These are phyloP conservation scores for Fusarium paranaense DNA, from an alignment of 2,329 filamentous ascomycete species.

Conservation along the genomic window DNA sequence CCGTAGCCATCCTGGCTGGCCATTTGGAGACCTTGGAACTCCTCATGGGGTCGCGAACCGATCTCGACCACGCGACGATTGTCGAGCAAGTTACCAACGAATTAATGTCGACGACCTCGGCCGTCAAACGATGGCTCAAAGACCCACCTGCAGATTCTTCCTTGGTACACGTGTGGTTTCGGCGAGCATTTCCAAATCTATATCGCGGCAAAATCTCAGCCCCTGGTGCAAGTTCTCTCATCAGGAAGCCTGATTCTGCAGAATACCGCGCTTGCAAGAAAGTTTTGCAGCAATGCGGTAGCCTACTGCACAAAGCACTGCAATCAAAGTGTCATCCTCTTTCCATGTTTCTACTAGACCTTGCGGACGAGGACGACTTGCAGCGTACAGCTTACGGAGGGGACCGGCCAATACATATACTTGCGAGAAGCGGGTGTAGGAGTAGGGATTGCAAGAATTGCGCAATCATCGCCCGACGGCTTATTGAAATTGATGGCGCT, in stretches of 20 bases:
- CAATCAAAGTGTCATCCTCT: background rate
- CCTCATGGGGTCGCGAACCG: background rate
- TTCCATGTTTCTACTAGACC: background rate
- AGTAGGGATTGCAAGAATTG: background rate
- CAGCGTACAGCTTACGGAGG: background rate
- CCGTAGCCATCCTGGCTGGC: background rate
- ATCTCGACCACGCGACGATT: background rate
- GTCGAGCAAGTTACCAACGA: background rate
- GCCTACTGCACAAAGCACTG: background rate
- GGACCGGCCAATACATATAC: background rate
- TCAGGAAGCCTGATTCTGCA: fast-evolving
- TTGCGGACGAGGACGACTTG: background rate
- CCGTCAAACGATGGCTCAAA: fast-evolving
- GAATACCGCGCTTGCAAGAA: background rate
- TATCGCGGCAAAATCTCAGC: background rate
- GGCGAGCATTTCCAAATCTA: background rate
- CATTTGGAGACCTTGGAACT: background rate
- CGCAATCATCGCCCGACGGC: fast-evolving
- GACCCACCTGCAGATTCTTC: background rate
- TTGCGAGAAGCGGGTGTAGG: fast-evolving
- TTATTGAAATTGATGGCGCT: background rate
- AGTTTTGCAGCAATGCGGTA: background rate
- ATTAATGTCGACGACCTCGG: too few species aligned
- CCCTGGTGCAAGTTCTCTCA: fast-evolving
- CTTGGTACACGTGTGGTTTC: background rate